Conservation (phyloP, 2,329 filamentous ascomycete species). For the Aureobasidium sp. region DNA sequence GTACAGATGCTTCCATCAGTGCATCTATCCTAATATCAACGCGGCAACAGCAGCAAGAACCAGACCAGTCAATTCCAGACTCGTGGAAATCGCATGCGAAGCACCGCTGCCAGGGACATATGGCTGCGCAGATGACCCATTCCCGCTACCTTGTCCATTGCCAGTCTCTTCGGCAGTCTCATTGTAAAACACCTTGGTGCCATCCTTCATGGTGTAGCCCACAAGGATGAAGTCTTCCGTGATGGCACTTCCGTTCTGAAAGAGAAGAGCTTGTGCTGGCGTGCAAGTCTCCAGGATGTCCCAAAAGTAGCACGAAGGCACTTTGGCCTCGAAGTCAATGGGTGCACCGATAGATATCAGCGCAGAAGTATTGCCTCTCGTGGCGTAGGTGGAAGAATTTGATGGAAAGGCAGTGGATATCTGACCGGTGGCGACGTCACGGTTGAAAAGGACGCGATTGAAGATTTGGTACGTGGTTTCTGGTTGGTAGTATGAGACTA, state of each 20-base stretch:
- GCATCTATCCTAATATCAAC: not conserved
- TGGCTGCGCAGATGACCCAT: not conserved
- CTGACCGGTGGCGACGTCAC: conserved; percentile 50
- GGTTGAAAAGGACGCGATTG: conserved; percentile 43
- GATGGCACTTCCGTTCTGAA: conserved; percentile 39
- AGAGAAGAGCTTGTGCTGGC: conserved; percentile 35
- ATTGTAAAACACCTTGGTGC: not conserved
- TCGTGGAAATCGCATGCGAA: not conserved
- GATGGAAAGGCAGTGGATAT: conserved; percentile 32
- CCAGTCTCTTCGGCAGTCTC: not conserved
- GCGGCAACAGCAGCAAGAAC: not conserved
- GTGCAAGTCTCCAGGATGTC: conserved; percentile 36
- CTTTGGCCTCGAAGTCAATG: not conserved
- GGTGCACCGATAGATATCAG: not conserved
- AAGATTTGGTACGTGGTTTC: conserved; percentile 50
- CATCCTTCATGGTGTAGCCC: not conserved
- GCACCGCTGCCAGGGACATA: not conserved
- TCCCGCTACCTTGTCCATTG: not conserved
- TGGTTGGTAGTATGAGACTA: conserved; percentile 48
- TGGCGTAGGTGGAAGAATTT: conserved; percentile 20
- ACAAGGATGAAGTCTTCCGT: conserved; percentile 39
- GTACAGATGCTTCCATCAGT: no score
- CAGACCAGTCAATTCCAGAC: not conserved
- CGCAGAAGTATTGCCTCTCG: not conserved
- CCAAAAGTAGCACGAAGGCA: conserved; percentile 38